These are phyloP conservation scores for Exsudoporus floridanus DNA, from an alignment of 1,284 basidiomycete genomes.

Conservation along the genomic window DNA sequence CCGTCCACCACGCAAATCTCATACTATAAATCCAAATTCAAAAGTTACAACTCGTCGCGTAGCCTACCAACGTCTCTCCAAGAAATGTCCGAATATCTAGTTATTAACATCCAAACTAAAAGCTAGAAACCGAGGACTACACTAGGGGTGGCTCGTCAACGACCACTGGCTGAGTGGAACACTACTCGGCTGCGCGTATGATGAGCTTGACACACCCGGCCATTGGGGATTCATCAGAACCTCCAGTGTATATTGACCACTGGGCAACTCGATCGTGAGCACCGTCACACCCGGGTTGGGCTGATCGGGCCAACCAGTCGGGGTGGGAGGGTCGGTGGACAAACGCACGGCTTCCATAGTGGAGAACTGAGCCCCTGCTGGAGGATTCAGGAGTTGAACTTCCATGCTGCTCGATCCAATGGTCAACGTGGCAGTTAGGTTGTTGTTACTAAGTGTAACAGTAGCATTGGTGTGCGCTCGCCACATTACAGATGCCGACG, in stretches of 20 bases:
- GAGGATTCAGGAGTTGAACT: slow-evolving; percentile 56
- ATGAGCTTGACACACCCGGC: slow-evolving; percentile 55
- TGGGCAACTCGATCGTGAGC: slow-evolving; percentile 70
- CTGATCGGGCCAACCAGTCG: slow-evolving; percentile 59
- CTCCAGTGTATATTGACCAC: slow-evolving; percentile 72
- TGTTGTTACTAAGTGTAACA: slow-evolving; percentile 48
- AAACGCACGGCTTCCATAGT: slow-evolving; percentile 53
- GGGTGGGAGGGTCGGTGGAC: slow-evolving; percentile 61
- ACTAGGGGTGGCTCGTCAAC: slow-evolving; percentile 58
- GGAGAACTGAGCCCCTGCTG: slow-evolving; percentile 57
- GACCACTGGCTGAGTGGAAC: slow-evolving; percentile 65
- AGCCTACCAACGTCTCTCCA: slow-evolving; percentile 11
- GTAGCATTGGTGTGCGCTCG: slow-evolving; percentile 94
- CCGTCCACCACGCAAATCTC: background rate
- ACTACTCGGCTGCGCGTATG: slow-evolving; percentile 52
- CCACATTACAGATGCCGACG: slow-evolving; percentile 72
- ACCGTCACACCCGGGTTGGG: slow-evolving; percentile 79
- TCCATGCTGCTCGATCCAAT: slow-evolving; percentile 45
- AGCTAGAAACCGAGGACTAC: background rate
- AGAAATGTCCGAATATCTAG: slow-evolving; percentile 7
- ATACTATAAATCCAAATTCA: too few relatives aligned
- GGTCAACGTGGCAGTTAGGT: slow-evolving; percentile 57
- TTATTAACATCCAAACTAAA: slow-evolving; percentile 1
- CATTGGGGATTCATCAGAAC: slow-evolving; percentile 88
- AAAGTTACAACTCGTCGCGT: too few relatives aligned